Evolutionary conservation across 495 filamentous ascomycete genomes (phyloP).

Genomic region (Rhypophila decipiens): DNA sequence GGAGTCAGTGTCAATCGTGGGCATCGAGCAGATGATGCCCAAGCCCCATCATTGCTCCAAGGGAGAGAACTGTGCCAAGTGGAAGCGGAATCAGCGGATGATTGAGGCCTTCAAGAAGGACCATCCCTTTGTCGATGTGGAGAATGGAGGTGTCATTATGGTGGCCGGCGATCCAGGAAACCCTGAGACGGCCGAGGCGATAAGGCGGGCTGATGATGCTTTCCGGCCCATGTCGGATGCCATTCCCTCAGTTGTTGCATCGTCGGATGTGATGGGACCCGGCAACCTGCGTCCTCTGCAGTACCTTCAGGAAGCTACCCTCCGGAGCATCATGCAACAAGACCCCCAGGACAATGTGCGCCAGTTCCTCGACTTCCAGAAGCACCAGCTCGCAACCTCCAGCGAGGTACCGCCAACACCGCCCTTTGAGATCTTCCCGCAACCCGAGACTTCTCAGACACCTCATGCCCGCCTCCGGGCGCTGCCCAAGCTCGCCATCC

Average conservation of each 20-base stretch:
- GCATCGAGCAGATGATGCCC: constrained; percentile 80
- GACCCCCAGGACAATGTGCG: constrained; percentile 91
- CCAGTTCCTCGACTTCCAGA: constrained; percentile 78
- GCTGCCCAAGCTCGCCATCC: constrained; percentile 56
- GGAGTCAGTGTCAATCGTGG: constrained; percentile 86
- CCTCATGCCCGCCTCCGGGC: constrained; percentile 45
- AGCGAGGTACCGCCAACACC: constrained; percentile 51
- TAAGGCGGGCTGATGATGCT: constrained; percentile 33
- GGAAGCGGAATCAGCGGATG: constrained; percentile 63
- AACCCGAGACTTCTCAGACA: constrained; percentile 20
- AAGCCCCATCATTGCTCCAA: constrained; percentile 83
- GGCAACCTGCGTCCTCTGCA: constrained; percentile 53
- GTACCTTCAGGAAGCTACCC: constrained; percentile 61
- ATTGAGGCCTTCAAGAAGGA: constrained; percentile 61
- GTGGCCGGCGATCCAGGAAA: constrained; percentile 67
- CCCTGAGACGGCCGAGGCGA: constrained; percentile 50
- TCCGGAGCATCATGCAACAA: constrained; percentile 57
- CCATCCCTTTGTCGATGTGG: constrained; percentile 53
- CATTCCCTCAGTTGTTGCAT: constrained; percentile 77
- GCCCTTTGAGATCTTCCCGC: constrained; percentile 45
- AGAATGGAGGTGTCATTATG: constrained; percentile 56
- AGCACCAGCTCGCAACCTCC: constrained; percentile 42
- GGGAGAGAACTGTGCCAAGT: constrained; percentile 83
- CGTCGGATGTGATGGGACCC: constrained; percentile 79
- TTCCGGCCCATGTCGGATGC: constrained; percentile 55